These are phyloP conservation scores for Vanderwaltozyma tropicalis DNA, from an alignment of 805 yeast species.

Conservation along the genomic window DNA sequence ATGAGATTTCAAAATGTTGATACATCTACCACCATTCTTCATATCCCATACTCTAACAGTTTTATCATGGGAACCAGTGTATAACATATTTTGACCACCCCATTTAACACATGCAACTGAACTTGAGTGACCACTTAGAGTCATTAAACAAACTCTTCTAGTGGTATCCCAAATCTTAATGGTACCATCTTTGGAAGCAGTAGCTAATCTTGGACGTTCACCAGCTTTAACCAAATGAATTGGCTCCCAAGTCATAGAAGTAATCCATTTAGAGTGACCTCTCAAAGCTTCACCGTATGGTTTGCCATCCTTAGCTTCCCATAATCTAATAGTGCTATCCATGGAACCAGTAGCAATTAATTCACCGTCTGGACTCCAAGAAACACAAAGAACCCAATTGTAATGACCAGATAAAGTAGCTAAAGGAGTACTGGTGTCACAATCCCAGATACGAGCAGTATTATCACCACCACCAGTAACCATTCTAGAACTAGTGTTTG, in stretches of 20 bases:
- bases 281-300: constrained; percentile 59
- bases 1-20: constrained; percentile 74
- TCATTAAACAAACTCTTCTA: constrained; percentile 51
- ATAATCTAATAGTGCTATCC: constrained; percentile 81
- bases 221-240: constrained; percentile 63
- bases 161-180: constrained; percentile 82
- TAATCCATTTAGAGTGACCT: constrained; percentile 87
- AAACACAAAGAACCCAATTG: constrained; percentile 88
- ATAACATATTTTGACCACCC: constrained; percentile 82
- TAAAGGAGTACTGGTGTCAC: constrained; percentile 86
- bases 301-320: constrained; percentile 73
- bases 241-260: constrained; percentile 91
- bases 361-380: constrained; percentile 88
- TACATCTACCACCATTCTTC: constrained; percentile 61
- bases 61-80: constrained; percentile 89
- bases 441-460: constrained; percentile 95
- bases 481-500: constrained; percentile 72
- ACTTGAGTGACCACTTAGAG: constrained; percentile 79
- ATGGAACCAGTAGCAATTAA: constrained; percentile 90
- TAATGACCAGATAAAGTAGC: constrained; percentile 73
- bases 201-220: constrained; percentile 60
- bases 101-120: constrained; percentile 94
- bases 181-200: constrained; percentile 88
- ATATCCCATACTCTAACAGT: constrained; percentile 85
- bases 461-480: constrained; percentile 95